Base-by-base conservation (phyloP, 192 early-diverging fungal species). In the Entomortierella chlamydospora region DNA sequence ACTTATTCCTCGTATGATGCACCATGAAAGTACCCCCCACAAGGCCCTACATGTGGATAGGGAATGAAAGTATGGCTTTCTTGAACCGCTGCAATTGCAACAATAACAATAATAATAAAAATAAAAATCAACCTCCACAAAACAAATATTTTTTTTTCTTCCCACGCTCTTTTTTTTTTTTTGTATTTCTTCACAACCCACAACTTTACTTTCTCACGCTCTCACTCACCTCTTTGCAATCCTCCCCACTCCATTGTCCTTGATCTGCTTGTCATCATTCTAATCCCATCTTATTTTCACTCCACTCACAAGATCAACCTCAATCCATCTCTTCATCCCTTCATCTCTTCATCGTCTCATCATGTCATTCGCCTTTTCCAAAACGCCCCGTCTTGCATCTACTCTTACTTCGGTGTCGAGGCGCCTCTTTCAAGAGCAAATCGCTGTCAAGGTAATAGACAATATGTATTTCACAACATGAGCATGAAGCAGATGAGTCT, bases 371-470 rank as follows among this genome's bases (percentile, higher is more conserved):
- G 23, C 65, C 22, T 43, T 61, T 28, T 22, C 52, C n/a, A 60
- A 26, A 50, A 60, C 62, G 18, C 51, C 67, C 52, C 68, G 63
- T 55, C 57, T 79, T 33, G 67, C 76, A 31, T 43, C 59, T 18
- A 33, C 68, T 8, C 54, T 70, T 18, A 31, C 50, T 31, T 25
- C 57, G 8, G 68, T 53, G 29, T 70, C 76, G 41, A 79, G 41
- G 57, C 45, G 42, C 37, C 22, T 79, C 26, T 12, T 70, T 30
- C 61, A 79, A 25, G 68, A 79, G 68, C 47, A 47, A 20, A 22
- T 69, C 12, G 30, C 63, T 37, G 37, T 79, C 76, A 79, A 79
- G 76, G 76, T 70, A 79, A 22, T 15, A 15, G 41, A 39, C 8
- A 37, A 10, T 37, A 7, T 37, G 10, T 37, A 7, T 37, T 37